Base-by-base conservation (phyloP, 176 grass and related monocot genomes). In the Eragrostis nindensis region DNA sequence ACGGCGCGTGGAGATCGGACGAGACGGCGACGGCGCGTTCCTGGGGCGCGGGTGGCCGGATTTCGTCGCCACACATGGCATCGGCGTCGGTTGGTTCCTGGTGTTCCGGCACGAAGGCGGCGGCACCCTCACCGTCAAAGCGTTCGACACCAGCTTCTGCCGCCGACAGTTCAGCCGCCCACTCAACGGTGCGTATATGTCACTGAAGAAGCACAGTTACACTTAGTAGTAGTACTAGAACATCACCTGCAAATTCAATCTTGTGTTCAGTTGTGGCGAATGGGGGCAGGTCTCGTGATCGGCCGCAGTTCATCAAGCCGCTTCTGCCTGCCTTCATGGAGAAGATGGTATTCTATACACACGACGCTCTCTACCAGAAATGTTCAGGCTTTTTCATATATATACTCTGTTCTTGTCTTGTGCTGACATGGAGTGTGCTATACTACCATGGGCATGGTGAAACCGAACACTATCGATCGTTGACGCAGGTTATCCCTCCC, bases 11-110 rank as follows among this genome's bases (percentile, higher is more conserved):
- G 62, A 67, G 61, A 62, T 76, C 2, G 46, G 1, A 21, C 71
- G 62, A 15, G 85, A 87, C 85, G 53, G n/a, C 27, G 52, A 25
- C 6, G 71, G 78, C n/a, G 52, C 42, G 29, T 82, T 69, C 70
- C 46, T 87, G 11, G 49, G 78, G 4, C 50, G 16, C 27, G 70
- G 85, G n/a, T 82, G 85, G 78, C 71, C 78, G 11, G 71, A 87
- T 41, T 87, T 76, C 42, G 78, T 38, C 3, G 62, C 1, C 1
- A 78, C 63, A 11, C 71, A 87, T 11, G 78, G 71, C 50, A 21
- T 70, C 16, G 40, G 30, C n/a, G 30, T 30, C 3, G 39, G 62
- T 5, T 76, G 72, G 62, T 76, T 76, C 63, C 11, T 82, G 21
- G 39, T 87, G 71, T 7, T 87, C 42, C 64, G 78, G 9, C 53